Evolutionary conservation across 495 filamentous ascomycete genomes (phyloP).

Genomic region (Tuber microsphaerosporum): DNA sequence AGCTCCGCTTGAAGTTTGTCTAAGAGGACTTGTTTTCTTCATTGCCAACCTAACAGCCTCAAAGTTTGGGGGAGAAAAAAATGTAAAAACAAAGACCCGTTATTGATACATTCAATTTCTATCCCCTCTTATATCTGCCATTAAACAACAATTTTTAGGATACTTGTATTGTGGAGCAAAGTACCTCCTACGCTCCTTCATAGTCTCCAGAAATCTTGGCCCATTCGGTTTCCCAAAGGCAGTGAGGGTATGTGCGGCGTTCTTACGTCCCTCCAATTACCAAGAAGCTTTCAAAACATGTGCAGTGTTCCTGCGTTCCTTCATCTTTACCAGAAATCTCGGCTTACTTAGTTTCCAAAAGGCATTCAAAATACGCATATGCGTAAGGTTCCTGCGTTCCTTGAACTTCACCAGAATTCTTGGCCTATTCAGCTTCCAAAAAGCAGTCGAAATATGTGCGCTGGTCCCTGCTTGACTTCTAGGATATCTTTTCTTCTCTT

Average conservation of each 20-base stretch:
- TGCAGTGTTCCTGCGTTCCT: neutral
- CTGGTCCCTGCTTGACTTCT: neutral
- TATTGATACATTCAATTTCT: constrained; percentile 9
- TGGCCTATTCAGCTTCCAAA: too few species aligned
- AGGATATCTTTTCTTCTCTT: neutral
- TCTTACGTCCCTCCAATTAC: neutral
- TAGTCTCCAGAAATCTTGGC: too few species aligned
- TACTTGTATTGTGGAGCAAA: neutral
- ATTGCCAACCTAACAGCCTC: neutral
- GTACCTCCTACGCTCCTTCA: neutral
- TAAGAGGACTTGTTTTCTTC: neutral
- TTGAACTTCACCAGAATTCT: too few species aligned
- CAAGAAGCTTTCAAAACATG: constrained; percentile 12
- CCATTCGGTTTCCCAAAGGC: too few species aligned
- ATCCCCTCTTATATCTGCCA: constrained; percentile 4
- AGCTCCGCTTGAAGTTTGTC: too few species aligned
- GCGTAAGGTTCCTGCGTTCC: too few species aligned
- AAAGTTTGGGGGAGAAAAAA: neutral
- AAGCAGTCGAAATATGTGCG: too few species aligned
- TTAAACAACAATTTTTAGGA: constrained; percentile 6
- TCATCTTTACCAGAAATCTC: too few species aligned
- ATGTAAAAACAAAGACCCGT: constrained; percentile 1
- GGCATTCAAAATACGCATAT: too few species aligned
- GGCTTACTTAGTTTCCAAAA: too few species aligned
- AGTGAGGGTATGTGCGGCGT: too few species aligned